Evolutionary conservation across 2,329 filamentous ascomycete genomes (phyloP), one percentile per base, ranked within the genome.

Genomic region (Penicillium sp.): DNA sequence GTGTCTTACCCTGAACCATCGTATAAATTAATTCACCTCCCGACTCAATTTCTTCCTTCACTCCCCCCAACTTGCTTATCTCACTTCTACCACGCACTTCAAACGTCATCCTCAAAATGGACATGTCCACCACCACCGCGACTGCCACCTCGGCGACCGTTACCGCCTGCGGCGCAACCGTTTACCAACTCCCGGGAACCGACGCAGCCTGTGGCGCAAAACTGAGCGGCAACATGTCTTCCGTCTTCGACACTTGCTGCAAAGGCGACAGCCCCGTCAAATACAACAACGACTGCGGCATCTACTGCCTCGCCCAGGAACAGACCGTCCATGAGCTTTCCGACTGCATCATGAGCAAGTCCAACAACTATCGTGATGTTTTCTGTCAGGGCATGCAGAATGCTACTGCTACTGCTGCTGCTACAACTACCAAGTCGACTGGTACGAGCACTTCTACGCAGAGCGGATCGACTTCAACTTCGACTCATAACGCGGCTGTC

Each of bases 231-330:
- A 76, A 77, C 56, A 65, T 75, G 67, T 69, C 74, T 46, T 66
- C 72, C 33, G 68, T 76, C 53, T 74, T 79, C 70, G 51, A 68
- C 36, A 58, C 65, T 20, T 81, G 79, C 74, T 81, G 79, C 61
- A 67, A 70, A 10, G 56, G 68, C 9, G 74, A 77, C 46, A 63
- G 72, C 20, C 69, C 80, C 25, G 64, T 75, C 44, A 66, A 67
- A 56, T 81, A 80, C 73, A 69, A 75, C 61, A 60, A 74, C 62
- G 66, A 72, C 60, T 81, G 79, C 69, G 76, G 75, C 14, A 59
- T 80, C 53, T 81, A 80, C 76, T 81, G 79, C 59, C 73, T 76
- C 14, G 76, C 74, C 0, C 63, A 68, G 36, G 73, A 62, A 39
- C 75, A 78, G 55, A 65, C 58, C 20, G 61, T 76, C 45, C 49